Evolutionary conservation across 352 stramenopile genomes (phyloP).

Genomic region (Pythium folliculosum): DNA sequence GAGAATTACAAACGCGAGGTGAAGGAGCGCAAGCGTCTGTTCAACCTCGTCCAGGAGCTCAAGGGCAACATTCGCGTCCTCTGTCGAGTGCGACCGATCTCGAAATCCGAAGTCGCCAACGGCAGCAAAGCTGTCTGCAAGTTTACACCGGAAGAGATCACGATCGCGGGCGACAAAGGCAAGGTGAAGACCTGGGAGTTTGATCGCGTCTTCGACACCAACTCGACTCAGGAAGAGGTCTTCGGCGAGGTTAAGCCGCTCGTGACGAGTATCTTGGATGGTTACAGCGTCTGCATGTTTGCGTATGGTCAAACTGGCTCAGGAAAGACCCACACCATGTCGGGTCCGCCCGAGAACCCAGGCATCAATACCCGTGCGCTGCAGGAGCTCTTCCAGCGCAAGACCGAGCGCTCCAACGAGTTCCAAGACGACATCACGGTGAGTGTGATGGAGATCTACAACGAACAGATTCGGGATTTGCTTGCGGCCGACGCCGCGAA

Average conservation of each 20-base stretch:
- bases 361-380: constrained; percentile 87
- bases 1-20: constrained; percentile 90
- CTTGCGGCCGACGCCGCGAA: constrained; percentile 80
- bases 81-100: constrained; percentile 94
- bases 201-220: constrained; percentile 82
- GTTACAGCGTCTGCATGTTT: constrained; percentile 91
- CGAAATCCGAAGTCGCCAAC: constrained; percentile 66
- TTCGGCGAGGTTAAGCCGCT: constrained; percentile 78
- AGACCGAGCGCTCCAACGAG: constrained; percentile 64
- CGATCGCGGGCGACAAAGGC: constrained; percentile 75
- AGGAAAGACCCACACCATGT: constrained; percentile 89
- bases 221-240: constrained; percentile 74
- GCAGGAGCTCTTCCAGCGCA: constrained; percentile 81
- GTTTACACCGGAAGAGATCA: constrained; percentile 80
- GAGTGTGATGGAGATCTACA: constrained; percentile 96
- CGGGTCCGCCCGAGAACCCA: constrained; percentile 60
- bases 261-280: constrained; percentile 84
- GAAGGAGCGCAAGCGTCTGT: constrained; percentile 90
- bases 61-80: constrained; percentile 98
- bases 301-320: constrained; percentile 88
- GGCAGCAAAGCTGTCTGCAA: constrained; percentile 85
- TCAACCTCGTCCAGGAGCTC: constrained; percentile 95
- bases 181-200: constrained; percentile 89
- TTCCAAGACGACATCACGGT: constrained; percentile 87
- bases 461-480: constrained; percentile 95